phyloP scores from a whole-genome alignment of 768 basidiomycete species.

The Fomitopsis pulvina region DNA sequence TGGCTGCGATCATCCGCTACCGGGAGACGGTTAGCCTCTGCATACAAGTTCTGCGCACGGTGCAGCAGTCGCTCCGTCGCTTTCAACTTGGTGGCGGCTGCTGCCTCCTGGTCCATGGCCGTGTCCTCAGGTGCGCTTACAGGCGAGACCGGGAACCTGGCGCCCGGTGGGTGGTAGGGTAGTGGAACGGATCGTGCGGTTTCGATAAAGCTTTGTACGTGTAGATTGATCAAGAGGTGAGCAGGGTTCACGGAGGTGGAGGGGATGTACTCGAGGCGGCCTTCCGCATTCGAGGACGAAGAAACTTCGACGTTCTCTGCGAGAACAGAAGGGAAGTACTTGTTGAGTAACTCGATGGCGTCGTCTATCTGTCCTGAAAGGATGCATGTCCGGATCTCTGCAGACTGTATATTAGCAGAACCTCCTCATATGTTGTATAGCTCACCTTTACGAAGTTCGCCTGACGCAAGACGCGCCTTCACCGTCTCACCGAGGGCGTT shows the following conservation, averaged over 20 bases:
- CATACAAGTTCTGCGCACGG: conserved; percentile 62
- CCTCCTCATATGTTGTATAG: not conserved
- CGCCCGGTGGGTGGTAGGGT: conserved; percentile 28
- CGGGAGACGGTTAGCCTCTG: conserved; percentile 48
- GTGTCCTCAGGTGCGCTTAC: conserved; percentile 3
- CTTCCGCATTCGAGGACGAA: conserved; percentile 21
- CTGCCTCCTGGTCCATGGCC: conserved; percentile 22
- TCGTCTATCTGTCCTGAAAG: conserved; percentile 71
- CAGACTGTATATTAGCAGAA: not conserved
- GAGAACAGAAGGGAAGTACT: conserved; percentile 73
- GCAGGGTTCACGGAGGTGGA: conserved; percentile 65
- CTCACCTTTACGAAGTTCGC: conserved; percentile 51
- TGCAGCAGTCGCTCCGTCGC: conserved; percentile 32
- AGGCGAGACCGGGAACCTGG: conserved; percentile 9
- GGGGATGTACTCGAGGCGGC: conserved; percentile 40
- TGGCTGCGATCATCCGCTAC: conserved; percentile 47
- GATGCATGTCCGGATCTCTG: conserved; percentile 67
- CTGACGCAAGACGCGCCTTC: conserved; percentile 25
- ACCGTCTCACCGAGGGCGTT: conserved; percentile 16
- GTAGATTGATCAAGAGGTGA: conserved; percentile 78
- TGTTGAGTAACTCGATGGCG: conserved; percentile 59
- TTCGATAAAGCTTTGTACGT: conserved; percentile 84
- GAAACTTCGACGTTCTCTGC: conserved; percentile 15
- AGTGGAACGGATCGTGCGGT: conserved; percentile 70
- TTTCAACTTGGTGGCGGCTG: conserved; percentile 25